A percentile compares a stretch with the other conserved stretches of the same genome.
These are phyloP conservation scores for Graphilbum ipis-grandicollis DNA, from an alignment of 2,329 filamentous ascomycete genomes.

Conservation along the genomic window DNA sequence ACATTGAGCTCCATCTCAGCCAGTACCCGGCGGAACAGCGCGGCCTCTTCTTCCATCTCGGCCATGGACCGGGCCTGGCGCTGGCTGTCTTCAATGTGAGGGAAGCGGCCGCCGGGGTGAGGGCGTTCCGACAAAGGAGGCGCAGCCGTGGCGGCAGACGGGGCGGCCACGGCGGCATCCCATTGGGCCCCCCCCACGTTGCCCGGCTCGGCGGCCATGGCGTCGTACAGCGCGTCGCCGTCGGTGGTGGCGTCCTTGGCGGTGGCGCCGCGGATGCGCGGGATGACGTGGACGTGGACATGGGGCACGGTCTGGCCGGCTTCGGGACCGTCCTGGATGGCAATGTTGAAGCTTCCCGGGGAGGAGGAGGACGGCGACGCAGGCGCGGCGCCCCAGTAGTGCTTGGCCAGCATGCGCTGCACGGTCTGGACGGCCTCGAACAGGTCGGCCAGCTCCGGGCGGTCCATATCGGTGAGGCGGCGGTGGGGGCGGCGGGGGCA, in stretches of 20 bases:
- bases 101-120: slow-evolving; percentile 39
- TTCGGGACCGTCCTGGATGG: slow-evolving; percentile 80
- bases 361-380: background rate
- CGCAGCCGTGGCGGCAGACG: background rate
- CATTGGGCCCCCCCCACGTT: slow-evolving; percentile 59
- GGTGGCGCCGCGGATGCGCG: slow-evolving; percentile 42
- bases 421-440: slow-evolving; percentile 76
- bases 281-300: slow-evolving; percentile 85
- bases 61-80: slow-evolving; percentile 49
- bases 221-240: slow-evolving; percentile 63
- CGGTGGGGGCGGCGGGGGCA: slow-evolving; percentile 54
- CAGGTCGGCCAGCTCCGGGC: slow-evolving; percentile 59
- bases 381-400: slow-evolving; percentile 22
- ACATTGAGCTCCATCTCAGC: too few species aligned
- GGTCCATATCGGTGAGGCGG: slow-evolving; percentile 58
- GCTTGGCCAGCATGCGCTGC: slow-evolving; percentile 51
- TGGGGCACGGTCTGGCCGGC: slow-evolving; percentile 91
- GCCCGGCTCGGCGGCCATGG: slow-evolving; percentile 70
- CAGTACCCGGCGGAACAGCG: slow-evolving; percentile 40
- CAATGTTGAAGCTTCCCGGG: slow-evolving; percentile 69
- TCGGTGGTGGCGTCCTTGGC: slow-evolving; percentile 16
- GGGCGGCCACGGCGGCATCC: slow-evolving; percentile 19
- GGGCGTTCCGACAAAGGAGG: slow-evolving; percentile 16
- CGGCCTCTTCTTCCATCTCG: slow-evolving; percentile 69
- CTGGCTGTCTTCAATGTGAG: slow-evolving; percentile 52